Conservation (phyloP, 306 rosid genomes). For the Fragaria nilgerrensis region DNA sequence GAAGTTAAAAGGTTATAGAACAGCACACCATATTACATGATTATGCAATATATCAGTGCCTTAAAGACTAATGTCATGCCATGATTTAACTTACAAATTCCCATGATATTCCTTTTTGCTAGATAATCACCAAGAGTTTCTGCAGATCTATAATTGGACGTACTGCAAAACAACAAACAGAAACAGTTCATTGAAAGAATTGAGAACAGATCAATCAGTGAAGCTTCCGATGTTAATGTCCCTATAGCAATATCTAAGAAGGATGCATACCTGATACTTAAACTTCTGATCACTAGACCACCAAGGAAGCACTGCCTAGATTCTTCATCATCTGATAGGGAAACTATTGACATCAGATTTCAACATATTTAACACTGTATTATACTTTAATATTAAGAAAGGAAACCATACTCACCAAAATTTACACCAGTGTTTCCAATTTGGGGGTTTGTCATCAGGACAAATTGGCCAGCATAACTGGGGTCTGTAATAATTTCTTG, state of each 20-base stretch:
- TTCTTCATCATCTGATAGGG: slow-evolving; percentile 77
- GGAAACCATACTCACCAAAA: slow-evolving; percentile 52
- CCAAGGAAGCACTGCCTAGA: slow-evolving; percentile 74
- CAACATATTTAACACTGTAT: slow-evolving; percentile 13
- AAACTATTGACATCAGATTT: slow-evolving; percentile 1
- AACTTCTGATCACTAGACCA: slow-evolving; percentile 78
- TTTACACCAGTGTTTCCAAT: slow-evolving; percentile 93
- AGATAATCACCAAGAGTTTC: slow-evolving; percentile 72
- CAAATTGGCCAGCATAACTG: slow-evolving; percentile 95
- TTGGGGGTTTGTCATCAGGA: slow-evolving; percentile 93
- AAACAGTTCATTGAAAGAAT: not conserved
- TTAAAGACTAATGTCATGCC: not conserved
- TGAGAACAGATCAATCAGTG: slow-evolving; percentile 15
- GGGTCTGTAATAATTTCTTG: slow-evolving; percentile 97
- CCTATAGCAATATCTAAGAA: slow-evolving; percentile 8
- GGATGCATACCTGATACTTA: slow-evolving; percentile 60
- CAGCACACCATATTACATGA: not conserved
- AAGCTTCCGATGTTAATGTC: not conserved
- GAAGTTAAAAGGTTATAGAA: slow-evolving; percentile 7
- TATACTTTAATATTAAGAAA: not conserved
- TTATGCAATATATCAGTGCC: not conserved
- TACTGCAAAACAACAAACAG: slow-evolving; percentile 43
- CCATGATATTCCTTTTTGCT: slow-evolving; percentile 84
- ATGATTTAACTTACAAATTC: slow-evolving; percentile 71
- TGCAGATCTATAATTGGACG: slow-evolving; percentile 87